phyloP scores from a whole-genome alignment of 305 asterid species.

The Solanum chacoense region DNA sequence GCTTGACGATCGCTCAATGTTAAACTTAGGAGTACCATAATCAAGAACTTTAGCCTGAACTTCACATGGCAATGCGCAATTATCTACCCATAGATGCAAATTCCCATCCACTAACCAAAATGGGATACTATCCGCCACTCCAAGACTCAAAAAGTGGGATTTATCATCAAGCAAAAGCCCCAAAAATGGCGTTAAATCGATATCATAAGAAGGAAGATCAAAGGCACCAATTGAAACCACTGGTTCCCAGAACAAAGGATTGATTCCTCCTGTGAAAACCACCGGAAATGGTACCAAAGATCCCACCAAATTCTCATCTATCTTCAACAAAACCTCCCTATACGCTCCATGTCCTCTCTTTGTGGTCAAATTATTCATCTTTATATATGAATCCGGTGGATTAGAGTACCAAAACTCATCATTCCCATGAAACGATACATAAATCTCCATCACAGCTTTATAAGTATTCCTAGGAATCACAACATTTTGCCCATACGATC shows the following conservation, averaged over 20 bases:
- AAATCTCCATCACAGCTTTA: slow-evolving; percentile 72
- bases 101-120: slow-evolving; percentile 80
- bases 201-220: slow-evolving; percentile 67
- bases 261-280: slow-evolving; percentile 65
- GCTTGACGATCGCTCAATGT: slow-evolving; percentile 5
- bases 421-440: slow-evolving; percentile 58
- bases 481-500: slow-evolving; percentile 22
- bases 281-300: slow-evolving; percentile 78
- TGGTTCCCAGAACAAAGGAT: slow-evolving; percentile 87
- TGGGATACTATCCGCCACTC: slow-evolving; percentile 45
- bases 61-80: slow-evolving; percentile 3
- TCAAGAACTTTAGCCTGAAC: slow-evolving; percentile 44
- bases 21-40: slow-evolving; percentile 25
- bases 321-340: slow-evolving; percentile 54
- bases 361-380: slow-evolving; percentile 19
- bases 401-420: slow-evolving; percentile 92
- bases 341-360: slow-evolving; percentile 58
- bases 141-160: slow-evolving; percentile 36
- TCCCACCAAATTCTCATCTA: slow-evolving; percentile 53
- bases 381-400: slow-evolving; percentile 61
- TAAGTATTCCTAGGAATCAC: slow-evolving; percentile 49
- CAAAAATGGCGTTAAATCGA: slow-evolving; percentile 62
- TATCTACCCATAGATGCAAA: slow-evolving; percentile 76
- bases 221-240: slow-evolving; percentile 77
- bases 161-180: slow-evolving; percentile 49